Conservation (phyloP, 768 basidiomycete genomes). For the Rhodotorula babjevae region DNA sequence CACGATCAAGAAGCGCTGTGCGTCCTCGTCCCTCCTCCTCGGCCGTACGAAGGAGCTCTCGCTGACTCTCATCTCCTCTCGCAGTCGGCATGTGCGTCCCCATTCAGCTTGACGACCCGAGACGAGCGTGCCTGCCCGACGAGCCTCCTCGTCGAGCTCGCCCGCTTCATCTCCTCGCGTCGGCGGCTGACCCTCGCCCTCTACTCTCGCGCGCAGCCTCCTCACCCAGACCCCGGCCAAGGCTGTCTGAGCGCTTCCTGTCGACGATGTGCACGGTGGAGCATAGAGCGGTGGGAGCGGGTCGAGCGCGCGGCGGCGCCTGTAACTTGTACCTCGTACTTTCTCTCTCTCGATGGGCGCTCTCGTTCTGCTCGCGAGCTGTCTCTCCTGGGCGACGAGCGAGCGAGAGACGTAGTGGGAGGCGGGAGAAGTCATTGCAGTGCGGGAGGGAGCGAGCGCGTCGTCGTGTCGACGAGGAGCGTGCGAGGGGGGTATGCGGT, state of each 20-base stretch:
- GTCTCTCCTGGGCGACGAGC: too few species aligned
- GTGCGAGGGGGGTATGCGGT: too few species aligned
- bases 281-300: too few species aligned
- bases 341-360: too few species aligned
- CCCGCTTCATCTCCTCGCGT: not conserved
- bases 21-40: constrained; percentile 41
- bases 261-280: too few species aligned
- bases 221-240: constrained; percentile 83
- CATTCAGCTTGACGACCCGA: not conserved
- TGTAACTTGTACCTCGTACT: not conserved
- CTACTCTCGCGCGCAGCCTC: constrained; percentile 59
- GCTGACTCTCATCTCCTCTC: not conserved
- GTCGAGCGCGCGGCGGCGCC: too few species aligned
- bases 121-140: not conserved
- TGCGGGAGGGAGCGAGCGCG: too few species aligned
- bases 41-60: too few species aligned
- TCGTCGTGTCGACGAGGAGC: too few species aligned
- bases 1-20: constrained; percentile 80
- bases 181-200: not conserved
- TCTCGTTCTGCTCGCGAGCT: too few species aligned
- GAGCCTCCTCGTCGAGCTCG: not conserved
- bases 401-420: too few species aligned
- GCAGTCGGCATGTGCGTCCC: constrained; percentile 20
- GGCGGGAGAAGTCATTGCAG: too few species aligned
- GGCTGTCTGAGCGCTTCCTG: constrained; percentile 63